Evolutionary conservation across 305 asterid genomes (phyloP), one percentile per base, ranked within the genome.

Genomic region (Andrographis paniculata): DNA sequence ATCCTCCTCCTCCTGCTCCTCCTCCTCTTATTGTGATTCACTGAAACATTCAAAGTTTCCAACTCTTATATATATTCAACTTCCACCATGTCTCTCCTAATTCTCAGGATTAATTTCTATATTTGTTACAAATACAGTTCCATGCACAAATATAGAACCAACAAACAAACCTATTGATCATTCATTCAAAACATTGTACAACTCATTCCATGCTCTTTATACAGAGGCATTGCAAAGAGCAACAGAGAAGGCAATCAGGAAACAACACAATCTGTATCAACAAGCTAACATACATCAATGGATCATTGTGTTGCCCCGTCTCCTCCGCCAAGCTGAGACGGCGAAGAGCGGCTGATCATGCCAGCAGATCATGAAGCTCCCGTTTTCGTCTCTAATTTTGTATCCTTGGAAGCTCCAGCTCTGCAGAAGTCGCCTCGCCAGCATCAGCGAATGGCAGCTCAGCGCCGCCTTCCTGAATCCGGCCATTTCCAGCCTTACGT

Each of bases 331-430:
- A 1, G 79, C 77, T 1, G 94, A 82, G 36, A 75, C 82, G 7
- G 86, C 68, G 64, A 79, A 79, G 17, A 82, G 83, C 1, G 89
- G 72, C 33, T 71, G 76, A 59, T 76, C 73, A 11, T 82, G 86
- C 94, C 94, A 79, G 45, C 79, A 79, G 23, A 74, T 74, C 1
- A 79, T 51, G 53, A 76, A 67, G 10, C 75, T 74, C 1, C 84
- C 89, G 49, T 74, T 76, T 16, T 76, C 79, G 20, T 76, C 87
- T 63, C 60, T 74, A 17, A 79, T 65, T 52, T 64, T 70, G 56
- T 70, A 70, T 12, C 89, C 86, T 37, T 72, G 76, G 18, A 71
- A 74, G 59, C 71, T 77, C 35, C 62, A 67, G 44, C 74, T 76
- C 50, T 79, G 82, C 70, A 82, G 58, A 24, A 82, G 45, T 47